A percentile compares a stretch with the other conserved stretches of the same genome.
phyloP scores from a whole-genome alignment of 768 basidiomycete genomes.

The Hygrocybe punicea region DNA sequence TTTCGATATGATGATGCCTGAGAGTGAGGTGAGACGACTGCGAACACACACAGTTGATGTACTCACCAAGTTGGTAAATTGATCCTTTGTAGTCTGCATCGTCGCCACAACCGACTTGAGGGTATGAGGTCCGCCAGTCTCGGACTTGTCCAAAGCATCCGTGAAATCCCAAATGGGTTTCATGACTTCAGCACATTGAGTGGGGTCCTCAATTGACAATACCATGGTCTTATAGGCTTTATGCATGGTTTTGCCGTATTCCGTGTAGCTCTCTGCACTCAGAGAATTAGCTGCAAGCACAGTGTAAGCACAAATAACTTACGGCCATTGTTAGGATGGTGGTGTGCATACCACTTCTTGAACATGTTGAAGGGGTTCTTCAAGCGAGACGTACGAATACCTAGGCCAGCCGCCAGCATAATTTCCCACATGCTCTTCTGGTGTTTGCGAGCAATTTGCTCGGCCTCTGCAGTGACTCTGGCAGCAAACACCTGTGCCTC shows the following conservation, averaged over 20 bases:
- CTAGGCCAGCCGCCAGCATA: too few relatives aligned
- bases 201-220: neutral
- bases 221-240: neutral
- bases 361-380: too few relatives aligned
- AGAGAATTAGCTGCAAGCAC: neutral
- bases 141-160: neutral
- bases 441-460: too few relatives aligned
- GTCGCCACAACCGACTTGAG: neutral
- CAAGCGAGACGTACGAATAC: too few relatives aligned
- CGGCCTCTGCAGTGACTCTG: too few relatives aligned
- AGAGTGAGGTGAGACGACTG: neutral
- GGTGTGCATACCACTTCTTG: slow-evolving; percentile 1
- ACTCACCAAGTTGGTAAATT: neutral
- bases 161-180: neutral
- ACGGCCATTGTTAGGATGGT: neutral
- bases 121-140: neutral
- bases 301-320: too few relatives aligned
- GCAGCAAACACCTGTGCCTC: too few relatives aligned
- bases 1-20: neutral
- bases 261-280: neutral
- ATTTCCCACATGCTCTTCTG: too few relatives aligned
- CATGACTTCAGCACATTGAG: neutral
- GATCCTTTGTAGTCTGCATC: slow-evolving; percentile 1
- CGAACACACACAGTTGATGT: too few relatives aligned
- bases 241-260: neutral